Conservation (phyloP, 352 stramenopile genomes). For the Globisporangium acanthophoron region DNA sequence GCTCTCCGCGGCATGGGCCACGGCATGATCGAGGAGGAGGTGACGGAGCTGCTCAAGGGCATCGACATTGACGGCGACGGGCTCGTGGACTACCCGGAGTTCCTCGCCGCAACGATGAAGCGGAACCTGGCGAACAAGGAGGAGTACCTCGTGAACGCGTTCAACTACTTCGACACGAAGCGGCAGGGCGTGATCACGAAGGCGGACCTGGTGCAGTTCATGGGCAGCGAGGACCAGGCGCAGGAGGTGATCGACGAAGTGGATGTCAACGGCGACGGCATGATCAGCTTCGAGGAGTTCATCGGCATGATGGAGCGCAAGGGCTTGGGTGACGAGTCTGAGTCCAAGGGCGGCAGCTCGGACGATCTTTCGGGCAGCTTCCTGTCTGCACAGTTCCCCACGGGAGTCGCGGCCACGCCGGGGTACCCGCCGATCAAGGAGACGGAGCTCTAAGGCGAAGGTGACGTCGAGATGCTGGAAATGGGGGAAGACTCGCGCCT, state of each 20-base stretch:
- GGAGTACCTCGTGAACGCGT: constrained; percentile 85
- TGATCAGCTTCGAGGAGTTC: constrained; percentile 94
- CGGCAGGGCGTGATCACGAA: constrained; percentile 84
- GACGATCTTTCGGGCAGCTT: constrained; percentile 55
- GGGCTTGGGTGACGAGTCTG: constrained; percentile 74
- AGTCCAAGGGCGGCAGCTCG: constrained; percentile 37
- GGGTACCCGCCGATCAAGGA: constrained; percentile 45
- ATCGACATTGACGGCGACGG: constrained; percentile 90
- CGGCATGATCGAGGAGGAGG: constrained; percentile 86
- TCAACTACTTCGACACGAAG: constrained; percentile 90
- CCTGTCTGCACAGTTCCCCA: constrained; percentile 30
- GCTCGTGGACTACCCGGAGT: constrained; percentile 88
- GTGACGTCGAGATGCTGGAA: neutral
- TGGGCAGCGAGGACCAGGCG: constrained; percentile 90
- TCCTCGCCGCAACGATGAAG: constrained; percentile 91
- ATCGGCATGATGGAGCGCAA: constrained; percentile 87
- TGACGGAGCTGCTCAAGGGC: constrained; percentile 81
- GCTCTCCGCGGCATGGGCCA: constrained; percentile 78
- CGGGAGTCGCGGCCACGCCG: constrained; percentile 13
- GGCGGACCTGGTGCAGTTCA: constrained; percentile 88
- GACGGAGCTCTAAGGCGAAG: constrained; percentile 57
- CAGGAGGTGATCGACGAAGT: constrained; percentile 91
- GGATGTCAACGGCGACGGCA: constrained; percentile 86
- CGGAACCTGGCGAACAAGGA: constrained; percentile 82
- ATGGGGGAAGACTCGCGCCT: neutral